Conservation (phyloP, 257 asterid species). For the Anisodus acutangulus region DNA sequence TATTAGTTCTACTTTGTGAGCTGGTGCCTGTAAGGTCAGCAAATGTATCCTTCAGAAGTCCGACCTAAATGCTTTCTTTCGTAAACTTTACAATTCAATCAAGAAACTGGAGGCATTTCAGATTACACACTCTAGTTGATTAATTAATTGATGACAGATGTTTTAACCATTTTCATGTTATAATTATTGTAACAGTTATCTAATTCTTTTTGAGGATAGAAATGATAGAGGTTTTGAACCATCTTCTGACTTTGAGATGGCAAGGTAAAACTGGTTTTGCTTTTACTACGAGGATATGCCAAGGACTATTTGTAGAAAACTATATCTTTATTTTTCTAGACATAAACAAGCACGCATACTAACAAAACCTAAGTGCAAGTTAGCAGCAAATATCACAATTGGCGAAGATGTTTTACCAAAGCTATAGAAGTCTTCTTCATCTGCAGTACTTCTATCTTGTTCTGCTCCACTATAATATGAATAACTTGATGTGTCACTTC, state of each 20-base stretch:
- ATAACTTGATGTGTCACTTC: constrained; percentile 57
- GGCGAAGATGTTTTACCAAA: constrained; percentile 61
- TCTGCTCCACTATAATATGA: constrained; percentile 58
- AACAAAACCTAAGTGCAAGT: not conserved
- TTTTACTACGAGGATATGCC: not conserved
- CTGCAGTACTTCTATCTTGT: constrained; percentile 46
- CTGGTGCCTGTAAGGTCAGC: not conserved
- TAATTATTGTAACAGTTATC: not conserved
- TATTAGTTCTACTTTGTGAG: not conserved
- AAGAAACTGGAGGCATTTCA: not conserved
- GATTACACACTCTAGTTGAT: not conserved
- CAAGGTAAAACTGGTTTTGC: not conserved
- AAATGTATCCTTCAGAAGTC: constrained; percentile 12
- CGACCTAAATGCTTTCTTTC: not conserved
- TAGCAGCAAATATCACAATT: not conserved
- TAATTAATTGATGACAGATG: not conserved
- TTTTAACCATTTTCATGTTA: not conserved
- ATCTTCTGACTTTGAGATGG: not conserved
- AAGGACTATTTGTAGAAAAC: not conserved
- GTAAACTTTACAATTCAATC: not conserved
- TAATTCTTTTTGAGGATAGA: not conserved
- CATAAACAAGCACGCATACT: not conserved
- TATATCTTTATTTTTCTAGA: not conserved
- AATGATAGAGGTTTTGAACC: constrained; percentile 1
- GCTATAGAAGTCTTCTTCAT: constrained; percentile 88